Evolutionary conservation across 1,284 basidiomycete species (phyloP), one percentile per base, ranked within the genome.

Genomic region (Fomes fomentarius): DNA sequence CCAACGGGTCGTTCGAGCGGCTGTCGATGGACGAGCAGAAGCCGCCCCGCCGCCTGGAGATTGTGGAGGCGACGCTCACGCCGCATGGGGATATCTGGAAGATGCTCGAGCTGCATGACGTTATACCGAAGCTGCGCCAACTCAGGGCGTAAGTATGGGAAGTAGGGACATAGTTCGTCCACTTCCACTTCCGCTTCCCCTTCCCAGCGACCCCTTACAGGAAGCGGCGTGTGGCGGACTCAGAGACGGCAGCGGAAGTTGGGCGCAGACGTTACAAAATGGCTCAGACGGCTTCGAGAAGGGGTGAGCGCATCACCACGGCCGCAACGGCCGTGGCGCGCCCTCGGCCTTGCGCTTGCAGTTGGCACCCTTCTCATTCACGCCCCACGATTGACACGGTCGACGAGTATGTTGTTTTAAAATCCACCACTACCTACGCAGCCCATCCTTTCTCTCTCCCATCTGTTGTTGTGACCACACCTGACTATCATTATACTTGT

Each of bases 71-170:
- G 15, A 64, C 59, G 9, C 51, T 63, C 26, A 60, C 48, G 22
- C 28, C 58, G 26, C 49, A 58, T 10, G 61, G 64, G n/a, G 64
- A 64, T 9, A 55, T 60, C 9, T 66, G 64, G 62, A 50, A 65
- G 53, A 54, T 58, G 58, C 62, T 59, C 50, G 67, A 66, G 30
- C 25, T 67, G n/a, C 44, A 56, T 30, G 60, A 68, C 34, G 65
- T 68, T 14, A 63, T 70, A 24, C 65, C 65, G 43, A 61, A 49
- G 33, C 58, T 69, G 56, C 52, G 67, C 19, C 60, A 55, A 57
- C 56, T 69, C 50, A 59, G 60, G 50, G 60, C 57, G 30, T 47
- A 60, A n/a, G n/a, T n/a, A n/a, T n/a, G n/a, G n/a, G n/a, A n/a
- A n/a, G n/a, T n/a, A n/a, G n/a, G n/a, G n/a, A n/a, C n/a, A 26